Evolutionary conservation across 345 rosid species (phyloP).

Genomic region (Salix koriyanagi): DNA sequence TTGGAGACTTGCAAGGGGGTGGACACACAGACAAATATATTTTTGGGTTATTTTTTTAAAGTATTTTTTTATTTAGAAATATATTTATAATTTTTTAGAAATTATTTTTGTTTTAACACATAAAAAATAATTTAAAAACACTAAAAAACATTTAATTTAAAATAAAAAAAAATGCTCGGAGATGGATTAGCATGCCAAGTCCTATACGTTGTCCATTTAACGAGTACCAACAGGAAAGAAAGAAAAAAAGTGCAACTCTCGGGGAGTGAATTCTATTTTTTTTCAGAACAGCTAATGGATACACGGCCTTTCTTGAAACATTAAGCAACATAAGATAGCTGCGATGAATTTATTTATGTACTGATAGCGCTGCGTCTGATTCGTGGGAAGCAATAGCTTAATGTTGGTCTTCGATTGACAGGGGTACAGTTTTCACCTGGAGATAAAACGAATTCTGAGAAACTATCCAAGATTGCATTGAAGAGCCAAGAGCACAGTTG

Average conservation of each 20-base stretch:
- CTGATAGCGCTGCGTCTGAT: neutral
- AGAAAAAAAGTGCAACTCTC: neutral
- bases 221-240: neutral
- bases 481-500: neutral
- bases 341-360: slow-evolving; percentile 13
- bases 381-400: slow-evolving; percentile 11
- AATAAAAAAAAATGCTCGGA: neutral
- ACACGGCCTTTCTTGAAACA: neutral
- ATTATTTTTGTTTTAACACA: no score
- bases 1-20: neutral
- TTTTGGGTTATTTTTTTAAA: no score
- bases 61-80: no score
- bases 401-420: slow-evolving; percentile 49
- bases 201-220: neutral
- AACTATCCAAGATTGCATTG: neutral
- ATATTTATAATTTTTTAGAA: no score
- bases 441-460: neutral
- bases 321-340: neutral
- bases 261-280: neutral
- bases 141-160: no score
- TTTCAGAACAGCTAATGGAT: neutral
- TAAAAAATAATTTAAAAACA: no score
- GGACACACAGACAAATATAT: no score
- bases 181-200: neutral
- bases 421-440: slow-evolving; percentile 84